Evolutionary conservation across 2,329 filamentous ascomycete species (phyloP).

Genomic region (Diplodia sapinea): DNA sequence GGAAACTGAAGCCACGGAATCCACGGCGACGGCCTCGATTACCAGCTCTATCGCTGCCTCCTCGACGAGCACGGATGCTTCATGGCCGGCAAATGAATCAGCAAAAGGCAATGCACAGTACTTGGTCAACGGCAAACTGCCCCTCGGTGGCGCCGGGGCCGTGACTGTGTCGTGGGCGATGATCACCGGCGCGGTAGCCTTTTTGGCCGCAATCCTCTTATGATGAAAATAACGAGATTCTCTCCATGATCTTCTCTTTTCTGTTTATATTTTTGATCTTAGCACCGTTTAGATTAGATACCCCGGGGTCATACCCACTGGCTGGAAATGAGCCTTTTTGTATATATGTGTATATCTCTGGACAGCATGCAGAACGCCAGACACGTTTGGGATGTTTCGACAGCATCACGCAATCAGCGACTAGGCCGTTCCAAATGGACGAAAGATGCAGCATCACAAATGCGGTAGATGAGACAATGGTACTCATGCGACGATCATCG

Average conservation of each 20-base stretch:
- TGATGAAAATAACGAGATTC: not conserved
- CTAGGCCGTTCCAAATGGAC: not conserved
- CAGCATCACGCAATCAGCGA: not conserved
- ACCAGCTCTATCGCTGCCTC: not conserved
- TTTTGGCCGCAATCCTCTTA: not conserved
- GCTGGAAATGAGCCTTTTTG: not conserved
- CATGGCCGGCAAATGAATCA: not conserved
- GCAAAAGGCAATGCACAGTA: conserved; percentile 7
- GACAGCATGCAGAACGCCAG: not conserved
- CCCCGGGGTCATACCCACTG: conserved; percentile 1
- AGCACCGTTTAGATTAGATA: conserved; percentile 6
- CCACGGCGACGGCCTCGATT: not conserved
- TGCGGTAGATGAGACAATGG: not conserved
- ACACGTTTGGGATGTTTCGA: not conserved
- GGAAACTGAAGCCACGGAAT: not conserved
- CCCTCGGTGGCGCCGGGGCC: conserved; percentile 3
- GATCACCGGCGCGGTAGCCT: not conserved
- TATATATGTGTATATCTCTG: not conserved
- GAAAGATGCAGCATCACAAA: not conserved
- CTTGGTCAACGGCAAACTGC: conserved; percentile 16
- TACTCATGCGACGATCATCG: not conserved
- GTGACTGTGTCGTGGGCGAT: not conserved
- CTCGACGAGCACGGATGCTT: not conserved
- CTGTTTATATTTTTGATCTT: not conserved
- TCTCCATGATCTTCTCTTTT: not conserved